Evolutionary conservation across 1,284 basidiomycete genomes (phyloP).

Genomic region (Cystobasidium pallidum): DNA sequence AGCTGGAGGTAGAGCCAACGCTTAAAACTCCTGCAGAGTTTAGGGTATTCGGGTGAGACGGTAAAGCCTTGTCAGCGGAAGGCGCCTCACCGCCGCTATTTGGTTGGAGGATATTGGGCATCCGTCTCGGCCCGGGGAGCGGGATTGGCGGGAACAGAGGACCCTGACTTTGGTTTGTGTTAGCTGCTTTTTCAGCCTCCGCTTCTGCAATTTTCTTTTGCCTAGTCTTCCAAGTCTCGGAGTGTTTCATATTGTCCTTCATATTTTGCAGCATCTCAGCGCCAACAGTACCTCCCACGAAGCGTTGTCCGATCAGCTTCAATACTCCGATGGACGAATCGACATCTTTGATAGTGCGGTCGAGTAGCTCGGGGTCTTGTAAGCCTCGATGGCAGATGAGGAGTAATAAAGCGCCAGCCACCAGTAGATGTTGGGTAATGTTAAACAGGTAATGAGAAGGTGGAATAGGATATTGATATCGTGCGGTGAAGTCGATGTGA

Average conservation of each 20-base stretch:
- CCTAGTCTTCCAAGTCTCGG: slow-evolving; percentile 18
- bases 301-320: slow-evolving; percentile 17
- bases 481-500: slow-evolving; percentile 26
- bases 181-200: neutral
- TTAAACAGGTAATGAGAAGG: slow-evolving; percentile 39
- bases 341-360: slow-evolving; percentile 34
- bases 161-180: neutral
- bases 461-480: slow-evolving; percentile 15
- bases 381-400: slow-evolving; percentile 39
- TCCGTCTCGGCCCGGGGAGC: neutral
- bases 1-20: neutral
- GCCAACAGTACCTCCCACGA: slow-evolving; percentile 31
- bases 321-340: slow-evolving; percentile 17
- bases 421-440: slow-evolving; percentile 39
- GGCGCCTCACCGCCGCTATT: neutral
- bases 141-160: neutral
- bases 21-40: neutral
- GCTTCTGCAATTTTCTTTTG: slow-evolving; percentile 13
- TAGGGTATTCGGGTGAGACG: neutral
- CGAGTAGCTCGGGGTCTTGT: slow-evolving; percentile 1
- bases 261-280: slow-evolving; percentile 32
- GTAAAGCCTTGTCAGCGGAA: neutral
- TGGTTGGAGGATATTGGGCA: slow-evolving; percentile 1
- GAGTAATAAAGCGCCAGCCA: slow-evolving; percentile 33
- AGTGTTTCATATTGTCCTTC: slow-evolving; percentile 32